Base-by-base conservation (phyloP, 768 basidiomycete species). In the Phylloporus rhodoxanthus region DNA sequence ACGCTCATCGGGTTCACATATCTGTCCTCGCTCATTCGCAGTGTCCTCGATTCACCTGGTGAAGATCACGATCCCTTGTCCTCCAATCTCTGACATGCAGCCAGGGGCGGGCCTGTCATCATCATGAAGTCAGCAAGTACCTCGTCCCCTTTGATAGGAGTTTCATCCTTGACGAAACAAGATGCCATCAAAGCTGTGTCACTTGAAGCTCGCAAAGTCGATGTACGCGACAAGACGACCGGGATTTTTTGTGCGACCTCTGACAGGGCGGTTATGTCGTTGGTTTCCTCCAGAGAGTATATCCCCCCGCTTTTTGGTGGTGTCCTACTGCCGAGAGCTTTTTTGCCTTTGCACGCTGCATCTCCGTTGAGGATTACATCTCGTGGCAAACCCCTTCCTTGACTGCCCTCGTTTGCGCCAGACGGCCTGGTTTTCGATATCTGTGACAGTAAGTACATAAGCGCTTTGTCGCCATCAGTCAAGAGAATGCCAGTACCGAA, bases 41-140 rank as follows among this genome's bases (percentile, higher is more conserved):
- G n/a, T n/a, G n/a, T n/a, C n/a, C n/a, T n/a, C n/a, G n/a, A n/a
- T n/a, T n/a, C n/a, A n/a, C n/a, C n/a, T n/a, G n/a, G n/a, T n/a
- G n/a, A n/a, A n/a, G n/a, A n/a, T n/a, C n/a, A n/a, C n/a, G n/a
- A n/a, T n/a, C n/a, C n/a, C n/a, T n/a, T n/a, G n/a, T n/a, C n/a
- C n/a, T n/a, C n/a, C n/a, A n/a, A n/a, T n/a, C n/a, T n/a, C n/a
- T n/a, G n/a, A n/a, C n/a, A n/a, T n/a, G n/a, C n/a, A n/a, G n/a
- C n/a, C n/a, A n/a, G n/a, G n/a, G n/a, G n/a, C n/a, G n/a, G n/a
- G n/a, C n/a, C n/a, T n/a, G n/a, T n/a, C n/a, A 55, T 43, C 15
- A 44, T 72, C 19, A 50, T 70, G 36, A 71, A 68, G 52, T 62
- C n/a, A 53, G 59, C 45, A n/a, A 36, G 19, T 43, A 20, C 3